Conservation (phyloP, 2,329 filamentous ascomycete genomes). For the Fusarium pininemorale region DNA sequence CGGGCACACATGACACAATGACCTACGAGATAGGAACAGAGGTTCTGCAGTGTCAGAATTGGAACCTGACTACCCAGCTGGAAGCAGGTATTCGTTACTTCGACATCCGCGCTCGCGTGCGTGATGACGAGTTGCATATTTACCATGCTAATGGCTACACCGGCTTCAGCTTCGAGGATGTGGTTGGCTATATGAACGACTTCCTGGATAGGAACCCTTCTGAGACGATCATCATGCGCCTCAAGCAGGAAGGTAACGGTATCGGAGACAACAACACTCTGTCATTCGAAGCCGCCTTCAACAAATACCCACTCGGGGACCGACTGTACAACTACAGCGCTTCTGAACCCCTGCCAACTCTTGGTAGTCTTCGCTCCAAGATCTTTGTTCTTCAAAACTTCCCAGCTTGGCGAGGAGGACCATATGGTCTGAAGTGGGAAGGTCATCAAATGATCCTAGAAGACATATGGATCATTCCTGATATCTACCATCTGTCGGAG, state of each 20-base stretch:
- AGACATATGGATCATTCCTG: slow-evolving; percentile 57
- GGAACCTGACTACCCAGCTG: slow-evolving; percentile 56
- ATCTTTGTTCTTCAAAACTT: slow-evolving; percentile 61
- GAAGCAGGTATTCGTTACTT: slow-evolving; percentile 59
- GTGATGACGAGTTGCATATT: slow-evolving; percentile 55
- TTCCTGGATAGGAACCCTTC: slow-evolving; percentile 57
- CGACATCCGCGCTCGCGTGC: slow-evolving; percentile 58
- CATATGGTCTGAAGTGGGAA: slow-evolving; percentile 58
- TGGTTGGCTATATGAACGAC: slow-evolving; percentile 54
- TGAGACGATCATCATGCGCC: slow-evolving; percentile 59
- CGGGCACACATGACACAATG: slow-evolving; percentile 64
- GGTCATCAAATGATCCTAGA: slow-evolving; percentile 57
- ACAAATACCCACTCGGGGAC: slow-evolving; percentile 49
- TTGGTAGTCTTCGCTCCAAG: slow-evolving; percentile 57
- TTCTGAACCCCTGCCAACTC: slow-evolving; percentile 50
- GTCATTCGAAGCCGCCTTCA: slow-evolving; percentile 58
- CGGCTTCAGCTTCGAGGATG: slow-evolving; percentile 55
- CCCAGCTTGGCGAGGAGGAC: slow-evolving; percentile 36
- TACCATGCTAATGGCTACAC: slow-evolving; percentile 59
- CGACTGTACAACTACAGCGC: slow-evolving; percentile 50
- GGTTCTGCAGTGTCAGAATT: slow-evolving; percentile 58
- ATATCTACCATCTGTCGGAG: slow-evolving; percentile 53
- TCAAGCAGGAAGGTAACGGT: slow-evolving; percentile 58
- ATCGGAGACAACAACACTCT: slow-evolving; percentile 48
- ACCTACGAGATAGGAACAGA: slow-evolving; percentile 53